These are phyloP conservation scores for Erodium maritimum DNA, from an alignment of 345 rosid species.

Conservation along the genomic window DNA sequence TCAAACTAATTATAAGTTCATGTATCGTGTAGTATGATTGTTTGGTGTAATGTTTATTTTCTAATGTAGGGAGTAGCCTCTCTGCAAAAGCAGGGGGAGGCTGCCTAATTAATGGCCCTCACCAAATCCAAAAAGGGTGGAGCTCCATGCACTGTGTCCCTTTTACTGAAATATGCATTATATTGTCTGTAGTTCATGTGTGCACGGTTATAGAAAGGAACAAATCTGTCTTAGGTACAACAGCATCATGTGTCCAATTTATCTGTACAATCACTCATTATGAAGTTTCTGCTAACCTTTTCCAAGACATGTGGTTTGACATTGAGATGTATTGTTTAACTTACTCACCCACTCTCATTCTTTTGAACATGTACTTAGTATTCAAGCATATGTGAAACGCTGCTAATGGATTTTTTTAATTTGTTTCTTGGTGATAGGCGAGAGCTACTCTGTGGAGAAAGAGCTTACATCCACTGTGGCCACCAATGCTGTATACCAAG, in stretches of 20 bases:
- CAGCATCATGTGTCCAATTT: neutral
- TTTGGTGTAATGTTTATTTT: neutral
- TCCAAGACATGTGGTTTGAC: neutral
- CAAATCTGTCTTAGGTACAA: neutral
- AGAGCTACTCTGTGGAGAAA: slow-evolving; percentile 93
- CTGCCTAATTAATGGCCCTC: too few relatives aligned
- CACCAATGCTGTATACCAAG: slow-evolving; percentile 95
- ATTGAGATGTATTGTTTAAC: too few relatives aligned
- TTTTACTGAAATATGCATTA: neutral
- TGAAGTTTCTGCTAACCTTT: neutral
- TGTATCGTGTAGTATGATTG: neutral
- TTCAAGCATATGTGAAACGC: neutral
- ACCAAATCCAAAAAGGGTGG: too few relatives aligned
- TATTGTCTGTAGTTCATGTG: neutral
- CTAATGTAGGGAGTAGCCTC: neutral
- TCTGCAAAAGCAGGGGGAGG: too few relatives aligned
- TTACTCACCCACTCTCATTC: too few relatives aligned
- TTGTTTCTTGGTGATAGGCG: slow-evolving; percentile 46
- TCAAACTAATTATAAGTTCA: slow-evolving; percentile 7
- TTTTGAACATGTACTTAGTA: neutral
- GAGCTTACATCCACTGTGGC: slow-evolving; percentile 54
- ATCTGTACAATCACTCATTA: neutral
- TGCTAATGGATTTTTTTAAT: slow-evolving; percentile 13
- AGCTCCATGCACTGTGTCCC: too few relatives aligned
- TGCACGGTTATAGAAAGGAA: neutral